A percentile compares a stretch with the other conserved stretches of the same genome.
Conservation (phyloP, 805 yeast genomes). For the Candida alai region DNA sequence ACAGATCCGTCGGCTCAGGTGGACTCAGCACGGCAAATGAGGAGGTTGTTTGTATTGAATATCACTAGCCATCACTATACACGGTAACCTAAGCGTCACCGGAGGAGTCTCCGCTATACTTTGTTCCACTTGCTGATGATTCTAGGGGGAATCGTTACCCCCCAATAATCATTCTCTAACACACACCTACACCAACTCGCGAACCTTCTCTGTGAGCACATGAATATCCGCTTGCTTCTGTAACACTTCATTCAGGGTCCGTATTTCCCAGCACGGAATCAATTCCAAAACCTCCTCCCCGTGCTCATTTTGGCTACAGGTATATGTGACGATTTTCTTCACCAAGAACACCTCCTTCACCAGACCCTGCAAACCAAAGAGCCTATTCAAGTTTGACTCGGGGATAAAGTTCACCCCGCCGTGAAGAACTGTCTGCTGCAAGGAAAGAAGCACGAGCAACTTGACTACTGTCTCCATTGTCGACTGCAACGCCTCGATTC, state of each 20-base stretch:
- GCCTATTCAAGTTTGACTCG: neutral
- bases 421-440: neutral
- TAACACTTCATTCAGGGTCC: neutral
- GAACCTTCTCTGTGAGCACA: neutral
- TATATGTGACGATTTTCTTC: conserved; percentile 4
- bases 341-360: conserved; percentile 2
- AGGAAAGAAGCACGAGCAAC: conserved; percentile 9
- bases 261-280: neutral
- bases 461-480: conserved; percentile 2
- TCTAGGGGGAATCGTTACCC: neutral
- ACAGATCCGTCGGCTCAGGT: no score
- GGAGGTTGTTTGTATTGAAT: no score
- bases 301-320: no score
- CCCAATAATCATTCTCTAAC: neutral
- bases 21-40: no score
- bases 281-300: neutral
- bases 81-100: no score
- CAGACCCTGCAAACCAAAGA: conserved; percentile 1
- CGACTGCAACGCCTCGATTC: neutral
- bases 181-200: neutral
- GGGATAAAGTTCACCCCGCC: conserved; percentile 4
- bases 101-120: neutral
- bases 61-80: no score
- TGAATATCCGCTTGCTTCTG: conserved; percentile 1
- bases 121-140: neutral